These are phyloP conservation scores for Lizanozyma gosingica DNA, from an alignment of 1,139 yeast species.

Conservation along the genomic window DNA sequence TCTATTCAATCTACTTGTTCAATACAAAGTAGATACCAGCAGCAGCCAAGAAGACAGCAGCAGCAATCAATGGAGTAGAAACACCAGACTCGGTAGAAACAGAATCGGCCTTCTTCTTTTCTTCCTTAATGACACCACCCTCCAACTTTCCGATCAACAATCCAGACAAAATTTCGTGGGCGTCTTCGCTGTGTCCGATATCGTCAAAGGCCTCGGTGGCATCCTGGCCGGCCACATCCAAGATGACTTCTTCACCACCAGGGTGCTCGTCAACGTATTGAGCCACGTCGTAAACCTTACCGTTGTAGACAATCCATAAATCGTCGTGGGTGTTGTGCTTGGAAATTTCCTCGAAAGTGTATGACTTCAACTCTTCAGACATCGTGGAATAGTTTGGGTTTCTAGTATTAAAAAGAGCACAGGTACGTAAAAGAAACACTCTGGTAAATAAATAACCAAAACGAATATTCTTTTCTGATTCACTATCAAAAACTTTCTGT, in stretches of 20 bases:
- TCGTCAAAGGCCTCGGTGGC: conserved; percentile 38
- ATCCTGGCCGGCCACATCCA: conserved; percentile 20
- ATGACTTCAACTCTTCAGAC: conserved; percentile 19
- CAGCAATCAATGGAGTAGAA: conserved; percentile 25
- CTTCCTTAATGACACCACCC: conserved; percentile 31
- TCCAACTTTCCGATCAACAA: conserved; percentile 58
- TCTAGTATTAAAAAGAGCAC: neutral
- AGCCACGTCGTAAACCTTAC: conserved; percentile 82
- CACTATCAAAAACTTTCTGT: neutral
- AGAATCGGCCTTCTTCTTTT: neutral
- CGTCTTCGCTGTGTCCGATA: conserved; percentile 97
- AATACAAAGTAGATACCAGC: conserved; percentile 26
- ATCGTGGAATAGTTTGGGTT: conserved; percentile 2
- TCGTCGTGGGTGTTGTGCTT: conserved; percentile 72
- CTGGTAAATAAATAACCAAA: no score
- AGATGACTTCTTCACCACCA: conserved; percentile 23
- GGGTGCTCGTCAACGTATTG: conserved; percentile 91
- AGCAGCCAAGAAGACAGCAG: conserved; percentile 21
- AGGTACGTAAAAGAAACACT: no score
- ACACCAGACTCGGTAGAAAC: conserved; percentile 16
- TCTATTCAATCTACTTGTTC: conserved; percentile 4
- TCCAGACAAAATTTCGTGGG: conserved; percentile 63
- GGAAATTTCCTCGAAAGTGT: conserved; percentile 56
- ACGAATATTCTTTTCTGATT: neutral
- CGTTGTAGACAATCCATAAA: conserved; percentile 84